Conservation (phyloP, 306 rosid species). For the Cucurbita ficifolia region DNA sequence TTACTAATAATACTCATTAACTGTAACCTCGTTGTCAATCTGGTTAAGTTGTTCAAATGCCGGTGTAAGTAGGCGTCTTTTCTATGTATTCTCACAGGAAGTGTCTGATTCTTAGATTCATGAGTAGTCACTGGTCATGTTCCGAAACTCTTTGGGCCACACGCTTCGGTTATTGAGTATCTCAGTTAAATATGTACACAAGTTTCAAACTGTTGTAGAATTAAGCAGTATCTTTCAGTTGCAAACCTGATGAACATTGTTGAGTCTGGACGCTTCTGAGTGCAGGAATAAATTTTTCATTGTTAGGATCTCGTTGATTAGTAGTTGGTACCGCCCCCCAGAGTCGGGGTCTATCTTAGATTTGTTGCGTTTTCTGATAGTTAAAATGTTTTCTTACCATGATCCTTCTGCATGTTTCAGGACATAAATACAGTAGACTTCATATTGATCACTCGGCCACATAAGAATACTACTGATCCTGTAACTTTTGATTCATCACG, state of each 20-base stretch:
- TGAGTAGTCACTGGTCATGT: not conserved
- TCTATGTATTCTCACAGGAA: not conserved
- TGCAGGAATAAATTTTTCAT: not conserved
- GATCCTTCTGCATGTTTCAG: conserved; percentile 22
- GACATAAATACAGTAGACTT: conserved; percentile 59
- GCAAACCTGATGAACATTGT: not conserved
- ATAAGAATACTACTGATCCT: conserved; percentile 26
- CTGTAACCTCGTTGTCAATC: not conserved
- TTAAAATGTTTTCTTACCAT: not conserved
- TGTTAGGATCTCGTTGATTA: not conserved
- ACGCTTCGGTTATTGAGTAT: not conserved
- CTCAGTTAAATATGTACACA: not conserved
- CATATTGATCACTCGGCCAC: conserved; percentile 53
- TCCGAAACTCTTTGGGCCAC: not conserved
- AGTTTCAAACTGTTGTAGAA: not conserved
- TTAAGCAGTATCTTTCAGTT: not conserved
- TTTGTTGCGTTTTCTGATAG: not conserved
- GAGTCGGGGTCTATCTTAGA: not conserved
- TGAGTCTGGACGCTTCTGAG: not conserved
- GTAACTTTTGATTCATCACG: conserved; percentile 31
- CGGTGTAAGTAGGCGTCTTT: not conserved
- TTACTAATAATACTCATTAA: not conserved
- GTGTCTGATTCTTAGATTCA: not conserved
- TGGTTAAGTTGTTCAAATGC: not conserved
- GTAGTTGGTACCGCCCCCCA: not conserved